These are phyloP conservation scores for Bacterosira constricta DNA, from an alignment of 108 stramenopile species.

Conservation along the genomic window DNA sequence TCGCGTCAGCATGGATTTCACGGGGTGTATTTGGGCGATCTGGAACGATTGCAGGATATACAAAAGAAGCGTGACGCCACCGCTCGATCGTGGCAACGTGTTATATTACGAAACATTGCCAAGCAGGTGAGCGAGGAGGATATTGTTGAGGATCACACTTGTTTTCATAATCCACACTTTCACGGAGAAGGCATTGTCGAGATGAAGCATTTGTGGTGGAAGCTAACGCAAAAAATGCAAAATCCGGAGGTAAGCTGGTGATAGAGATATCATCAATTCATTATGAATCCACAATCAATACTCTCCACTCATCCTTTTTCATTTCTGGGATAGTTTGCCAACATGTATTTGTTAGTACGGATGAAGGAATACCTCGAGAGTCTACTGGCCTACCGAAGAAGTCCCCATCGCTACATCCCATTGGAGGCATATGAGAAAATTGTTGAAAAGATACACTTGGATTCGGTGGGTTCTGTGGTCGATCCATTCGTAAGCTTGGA, in stretches of 20 bases:
- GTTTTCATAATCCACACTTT: conserved; percentile 19
- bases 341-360: conserved; percentile 74
- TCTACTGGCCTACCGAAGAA: conserved; percentile 56
- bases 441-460: conserved; percentile 77
- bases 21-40: conserved; percentile 85
- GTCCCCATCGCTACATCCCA: conserved; percentile 58
- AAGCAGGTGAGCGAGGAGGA: conserved; percentile 55
- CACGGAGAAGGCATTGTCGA: conserved; percentile 57
- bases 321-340: conserved; percentile 42
- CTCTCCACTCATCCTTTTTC: not conserved
- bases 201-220: conserved; percentile 79
- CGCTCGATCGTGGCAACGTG: conserved; percentile 83
- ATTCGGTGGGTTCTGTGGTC: conserved; percentile 73
- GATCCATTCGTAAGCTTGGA: conserved; percentile 77
- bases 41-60: conserved; percentile 83
- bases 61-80: conserved; percentile 82
- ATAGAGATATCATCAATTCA: not conserved
- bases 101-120: conserved; percentile 81
- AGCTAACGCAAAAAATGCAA: conserved; percentile 67
- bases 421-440: conserved; percentile 63
- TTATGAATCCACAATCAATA: not conserved
- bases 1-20: conserved; percentile 73
- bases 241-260: conserved; percentile 58
- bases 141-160: conserved; percentile 25
- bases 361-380: conserved; percentile 78